phyloP scores from a whole-genome alignment of 2,329 filamentous ascomycete genomes.

The Talaromyces verruculosus region DNA sequence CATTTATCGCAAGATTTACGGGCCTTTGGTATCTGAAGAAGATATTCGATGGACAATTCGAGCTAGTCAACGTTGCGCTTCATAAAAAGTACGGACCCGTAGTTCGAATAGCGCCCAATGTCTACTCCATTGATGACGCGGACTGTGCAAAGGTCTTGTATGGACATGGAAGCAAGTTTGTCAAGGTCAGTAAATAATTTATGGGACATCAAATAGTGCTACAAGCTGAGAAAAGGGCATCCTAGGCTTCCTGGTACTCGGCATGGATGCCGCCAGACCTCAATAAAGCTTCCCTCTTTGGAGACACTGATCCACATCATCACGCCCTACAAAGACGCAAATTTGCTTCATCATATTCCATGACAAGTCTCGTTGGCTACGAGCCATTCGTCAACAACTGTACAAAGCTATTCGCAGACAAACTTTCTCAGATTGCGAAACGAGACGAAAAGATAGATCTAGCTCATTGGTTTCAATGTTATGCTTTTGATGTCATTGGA shows the following conservation, averaged over 20 bases:
- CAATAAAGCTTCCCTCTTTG: not conserved
- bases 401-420: not conserved
- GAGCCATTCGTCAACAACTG: conserved; percentile 16
- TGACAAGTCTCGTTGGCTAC: conserved; percentile 10
- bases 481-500: conserved; percentile 40
- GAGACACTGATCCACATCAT: not conserved
- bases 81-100: conserved; percentile 7
- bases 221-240: not conserved
- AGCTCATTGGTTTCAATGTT: conserved; percentile 15
- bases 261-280: not conserved
- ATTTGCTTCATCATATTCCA: not conserved
- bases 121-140: not conserved
- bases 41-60: conserved; percentile 6
- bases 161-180: conserved; percentile 7
- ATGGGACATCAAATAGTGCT: not conserved
- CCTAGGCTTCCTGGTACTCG: not conserved
- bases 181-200: not conserved
- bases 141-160: not conserved
- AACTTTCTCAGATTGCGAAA: not conserved
- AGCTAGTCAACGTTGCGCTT: conserved; percentile 3
- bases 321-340: not conserved
- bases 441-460: not conserved
- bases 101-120: conserved; percentile 14
- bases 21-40: conserved; percentile 6
- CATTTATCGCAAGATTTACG: conserved; percentile 5